Base-by-base conservation (phyloP, 441 rosid species). In the Adansonia rubrostipa region DNA sequence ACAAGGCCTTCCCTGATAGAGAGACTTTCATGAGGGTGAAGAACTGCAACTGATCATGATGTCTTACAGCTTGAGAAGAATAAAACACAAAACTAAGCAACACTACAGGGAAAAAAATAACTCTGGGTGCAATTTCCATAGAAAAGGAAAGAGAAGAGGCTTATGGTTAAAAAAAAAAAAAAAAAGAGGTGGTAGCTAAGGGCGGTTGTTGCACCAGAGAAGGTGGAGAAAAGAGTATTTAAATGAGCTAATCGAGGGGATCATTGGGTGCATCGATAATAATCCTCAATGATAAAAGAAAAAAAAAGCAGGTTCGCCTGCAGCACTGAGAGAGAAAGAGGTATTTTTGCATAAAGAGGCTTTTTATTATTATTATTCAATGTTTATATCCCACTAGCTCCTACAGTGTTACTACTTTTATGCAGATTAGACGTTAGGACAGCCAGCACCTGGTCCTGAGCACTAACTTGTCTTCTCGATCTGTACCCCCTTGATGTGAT, bases 351-450 rank as follows among this genome's bases (percentile, higher is more conserved):
- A 82, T 86, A 91, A 92, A 94, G 96, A 85, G 66, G 84, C 94
- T 92, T 90, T 67, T 50, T 50, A 6, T 50, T 62, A 1, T 4
- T 36, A 14, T 89, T 69, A 19, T 13, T 88, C 88, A 89, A 79
- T 40, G 85, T 85, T 87, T 89, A 86, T 89, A 85, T 97, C 93
- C 94, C 91, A 84, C 89, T 72, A 80, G 76, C 81, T 80, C 68
- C 54, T 67, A 82, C 28, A 10, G 11, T 24, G 28, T 54, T 73
- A 53, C 79, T 68, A 48, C 17, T 67, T 81, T 85, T 78, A 45
- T 15, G 61, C 50, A 60, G 64, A 57, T 73, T 73, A 33, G 44
- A 65, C 79, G 22, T 79, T 71, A 61, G 83, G 73, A 82, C 71
- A 71, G 78, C 50, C 78, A 76, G 83, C 70, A 82, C 68, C 78